Evolutionary conservation across 352 stramenopile species (phyloP), one percentile per base, ranked within the genome.

Genomic region (Discostella stelligera): DNA sequence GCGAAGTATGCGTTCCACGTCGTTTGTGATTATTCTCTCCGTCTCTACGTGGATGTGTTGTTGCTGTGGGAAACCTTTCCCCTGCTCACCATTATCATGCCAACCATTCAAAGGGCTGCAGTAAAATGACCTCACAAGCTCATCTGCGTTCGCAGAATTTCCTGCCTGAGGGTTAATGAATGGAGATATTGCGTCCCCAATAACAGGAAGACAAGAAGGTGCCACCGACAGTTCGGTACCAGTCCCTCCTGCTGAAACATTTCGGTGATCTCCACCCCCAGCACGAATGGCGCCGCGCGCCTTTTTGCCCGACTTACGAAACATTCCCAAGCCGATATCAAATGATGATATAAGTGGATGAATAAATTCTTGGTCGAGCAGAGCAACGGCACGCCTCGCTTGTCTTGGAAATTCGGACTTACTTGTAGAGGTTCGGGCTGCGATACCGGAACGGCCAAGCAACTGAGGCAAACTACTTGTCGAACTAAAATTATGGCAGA

Each of bases 221-320:
- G 21, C 27, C 54, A 49, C 56, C 39, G 30, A 8, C 14, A 3
- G 14, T 58, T 2, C 1, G 3, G 56, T 52, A 49, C 39, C 56
- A 50, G 25, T 32, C 27, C 27, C 27, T 25, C 30, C 56, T 49
- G 21, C n/a, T 20, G 16, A 44, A 27, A 46, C 54, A 62, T 62
- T 44, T 16, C 25, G 54, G 18, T 44, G 21, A 13, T 18, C 21
- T 18, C 54, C 23, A 10, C 39, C 23, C 23, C 30, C 32, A 39
- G 4, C 18, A 56, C 10, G 20, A 54, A 62, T 25, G 14, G 61
- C 48, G n/a, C 41, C 21, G 18, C 61, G 67, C 7, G 69, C 62
- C 63, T 67, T 77, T 14, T 53, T 66, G 50, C 64, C 66, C 7
- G 70, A 71, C 61, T 77, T 77, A 16, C 70, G 70, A 30, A 71